Evolutionary conservation across 495 filamentous ascomycete species (phyloP).

Genomic region (Podospora pseudoanserina): DNA sequence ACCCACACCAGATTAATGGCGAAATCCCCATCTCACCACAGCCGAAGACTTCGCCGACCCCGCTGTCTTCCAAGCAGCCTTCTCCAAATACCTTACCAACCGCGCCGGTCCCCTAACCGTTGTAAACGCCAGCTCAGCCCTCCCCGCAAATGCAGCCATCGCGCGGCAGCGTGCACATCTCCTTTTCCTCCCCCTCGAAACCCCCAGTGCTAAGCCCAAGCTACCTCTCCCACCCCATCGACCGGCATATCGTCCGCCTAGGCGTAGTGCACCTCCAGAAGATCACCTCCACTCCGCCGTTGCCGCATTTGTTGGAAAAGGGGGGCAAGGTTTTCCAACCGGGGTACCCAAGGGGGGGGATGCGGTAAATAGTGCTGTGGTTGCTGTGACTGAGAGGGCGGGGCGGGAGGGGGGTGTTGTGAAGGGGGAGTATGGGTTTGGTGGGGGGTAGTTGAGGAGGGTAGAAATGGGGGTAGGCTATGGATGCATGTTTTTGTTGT

Average conservation of each 20-base stretch:
- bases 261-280: slow-evolving; percentile 31
- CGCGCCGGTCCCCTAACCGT: not conserved
- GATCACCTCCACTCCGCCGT: slow-evolving; percentile 34
- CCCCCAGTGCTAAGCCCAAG: slow-evolving; percentile 49
- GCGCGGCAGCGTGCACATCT: slow-evolving; percentile 51
- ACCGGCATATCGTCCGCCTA: slow-evolving; percentile 41
- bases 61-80: not conserved
- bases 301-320: slow-evolving; percentile 15
- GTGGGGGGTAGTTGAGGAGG: not conserved
- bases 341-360: not conserved
- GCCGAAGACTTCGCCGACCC: not conserved
- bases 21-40: not conserved
- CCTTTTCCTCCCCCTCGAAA: slow-evolving; percentile 29
- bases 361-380: slow-evolving; percentile 6
- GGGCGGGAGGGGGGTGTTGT: not conserved
- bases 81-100: not conserved
- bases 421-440: slow-evolving; percentile 2
- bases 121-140: slow-evolving; percentile 3
- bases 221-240: slow-evolving; percentile 50
- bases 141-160: not conserved
- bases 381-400: slow-evolving; percentile 10
- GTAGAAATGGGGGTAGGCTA: too few species aligned
- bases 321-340: slow-evolving; percentile 3
- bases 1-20: not conserved
- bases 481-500: too few species aligned